phyloP scores from a whole-genome alignment of 768 basidiomycete species.

The Leucosporidium creatinivorum region DNA sequence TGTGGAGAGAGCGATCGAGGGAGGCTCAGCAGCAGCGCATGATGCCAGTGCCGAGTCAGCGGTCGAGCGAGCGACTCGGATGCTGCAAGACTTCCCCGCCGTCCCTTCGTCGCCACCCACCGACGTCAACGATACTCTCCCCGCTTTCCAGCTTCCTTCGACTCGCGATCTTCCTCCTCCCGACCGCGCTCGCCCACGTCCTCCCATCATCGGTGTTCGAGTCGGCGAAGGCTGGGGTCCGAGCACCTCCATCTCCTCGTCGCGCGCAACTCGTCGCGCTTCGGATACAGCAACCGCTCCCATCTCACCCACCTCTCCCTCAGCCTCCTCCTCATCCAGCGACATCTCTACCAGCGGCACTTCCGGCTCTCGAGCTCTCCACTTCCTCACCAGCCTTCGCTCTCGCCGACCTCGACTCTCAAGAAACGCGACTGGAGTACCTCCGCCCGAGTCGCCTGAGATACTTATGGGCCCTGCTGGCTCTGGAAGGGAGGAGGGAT shows the following conservation, averaged over 20 bases:
- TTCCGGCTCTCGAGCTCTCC: conserved; percentile 4
- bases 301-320: neutral
- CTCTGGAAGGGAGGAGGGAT: no score
- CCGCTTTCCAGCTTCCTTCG: no score
- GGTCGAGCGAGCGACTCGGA: neutral
- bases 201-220: conserved; percentile 1
- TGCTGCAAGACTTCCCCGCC: neutral
- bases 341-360: neutral
- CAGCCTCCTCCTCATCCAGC: neutral
- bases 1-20: neutral
- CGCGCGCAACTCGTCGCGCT: no score
- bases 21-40: neutral
- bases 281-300: neutral
- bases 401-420: conserved; percentile 15
- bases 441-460: neutral
- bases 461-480: no score
- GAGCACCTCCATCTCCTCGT: neutral
- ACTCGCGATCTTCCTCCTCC: no score
- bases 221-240: conserved; percentile 14
- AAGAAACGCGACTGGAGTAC: conserved; percentile 2
- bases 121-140: neutral
- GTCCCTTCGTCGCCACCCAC: neutral
- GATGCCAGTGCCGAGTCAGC: neutral
- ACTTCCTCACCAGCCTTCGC: conserved; percentile 27
- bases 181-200: neutral